Conservation (phyloP, 1,284 basidiomycete genomes). For the Pyrrhoderma noxium region DNA sequence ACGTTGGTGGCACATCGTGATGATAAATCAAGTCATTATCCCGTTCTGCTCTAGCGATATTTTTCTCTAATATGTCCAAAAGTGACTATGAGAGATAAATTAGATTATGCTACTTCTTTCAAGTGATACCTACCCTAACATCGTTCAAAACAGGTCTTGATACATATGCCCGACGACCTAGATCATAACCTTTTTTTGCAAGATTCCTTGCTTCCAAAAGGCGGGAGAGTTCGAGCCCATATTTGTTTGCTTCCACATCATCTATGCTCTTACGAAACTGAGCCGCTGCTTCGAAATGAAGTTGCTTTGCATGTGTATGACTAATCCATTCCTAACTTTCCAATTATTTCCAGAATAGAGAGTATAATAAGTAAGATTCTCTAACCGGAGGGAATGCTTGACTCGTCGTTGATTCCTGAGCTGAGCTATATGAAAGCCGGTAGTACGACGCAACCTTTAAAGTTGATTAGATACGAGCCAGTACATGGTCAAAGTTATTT, state of each 20-base stretch:
- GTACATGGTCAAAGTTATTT: neutral
- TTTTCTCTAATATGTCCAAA: constrained; percentile 62
- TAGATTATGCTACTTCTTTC: too few species aligned
- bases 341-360: neutral
- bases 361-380: constrained; percentile 9
- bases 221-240: constrained; percentile 78
- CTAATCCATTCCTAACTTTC: constrained; percentile 65
- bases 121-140: constrained; percentile 49
- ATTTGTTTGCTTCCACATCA: constrained; percentile 82
- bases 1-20: constrained; percentile 71
- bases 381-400: constrained; percentile 49
- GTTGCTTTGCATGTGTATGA: constrained; percentile 77
- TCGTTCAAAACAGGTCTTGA: constrained; percentile 64
- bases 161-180: constrained; percentile 59
- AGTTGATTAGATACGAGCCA: neutral
- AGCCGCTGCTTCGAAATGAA: constrained; percentile 87
- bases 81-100: constrained; percentile 46
- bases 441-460: constrained; percentile 67
- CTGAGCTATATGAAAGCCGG: constrained; percentile 41
- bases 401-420: constrained; percentile 38
- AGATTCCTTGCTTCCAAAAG: constrained; percentile 59
- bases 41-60: constrained; percentile 67
- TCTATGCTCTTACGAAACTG: constrained; percentile 88
- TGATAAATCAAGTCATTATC: constrained; percentile 98
- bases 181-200: constrained; percentile 69